Percentiles rank a stretch among this genome's conserved stretches.
Evolutionary conservation across 2,329 filamentous ascomycete genomes (phyloP).

Genomic region (Fusarium subtropicale): DNA sequence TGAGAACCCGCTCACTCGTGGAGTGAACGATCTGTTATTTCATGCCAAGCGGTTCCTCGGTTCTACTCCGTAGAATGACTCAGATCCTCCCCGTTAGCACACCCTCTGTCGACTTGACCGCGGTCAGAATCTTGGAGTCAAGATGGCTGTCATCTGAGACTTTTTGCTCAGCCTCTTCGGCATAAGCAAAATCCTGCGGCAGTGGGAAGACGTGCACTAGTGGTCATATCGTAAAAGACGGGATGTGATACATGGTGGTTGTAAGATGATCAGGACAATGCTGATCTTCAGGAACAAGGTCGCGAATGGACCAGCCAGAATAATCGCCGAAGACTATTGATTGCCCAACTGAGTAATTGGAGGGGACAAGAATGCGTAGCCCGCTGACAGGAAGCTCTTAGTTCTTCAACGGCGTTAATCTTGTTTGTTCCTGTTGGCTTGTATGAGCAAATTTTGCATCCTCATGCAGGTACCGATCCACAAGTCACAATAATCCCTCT

Average conservation of each 20-base stretch:
- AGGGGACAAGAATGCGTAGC: not conserved
- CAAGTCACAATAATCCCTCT: not conserved
- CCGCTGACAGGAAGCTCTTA: not conserved
- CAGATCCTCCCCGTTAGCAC: constrained; percentile 6
- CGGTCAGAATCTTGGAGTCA: not conserved
- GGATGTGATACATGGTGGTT: constrained; percentile 1
- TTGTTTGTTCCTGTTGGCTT: not conserved
- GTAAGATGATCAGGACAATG: constrained; percentile 5
- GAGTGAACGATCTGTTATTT: constrained; percentile 19
- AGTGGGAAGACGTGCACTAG: not conserved
- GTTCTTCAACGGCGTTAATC: constrained; percentile 11
- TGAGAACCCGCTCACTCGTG: constrained; percentile 7
- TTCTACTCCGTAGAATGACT: constrained; percentile 27
- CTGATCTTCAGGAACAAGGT: constrained; percentile 17
- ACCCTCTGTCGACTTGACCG: not conserved
- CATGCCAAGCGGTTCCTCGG: constrained; percentile 16
- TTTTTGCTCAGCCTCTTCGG: constrained; percentile 18
- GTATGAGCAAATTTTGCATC: constrained; percentile 15
- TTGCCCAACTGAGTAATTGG: constrained; percentile 25
- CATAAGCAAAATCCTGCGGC: constrained; percentile 3
- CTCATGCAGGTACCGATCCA: constrained; percentile 25
- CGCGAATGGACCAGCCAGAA: constrained; percentile 28
- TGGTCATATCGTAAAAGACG: constrained; percentile 8
- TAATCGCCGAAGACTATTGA: constrained; percentile 14
- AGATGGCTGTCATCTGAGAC: constrained; percentile 16